Base-by-base conservation (phyloP, 2,329 filamentous ascomycete genomes). In the Ustulina deusta region DNA sequence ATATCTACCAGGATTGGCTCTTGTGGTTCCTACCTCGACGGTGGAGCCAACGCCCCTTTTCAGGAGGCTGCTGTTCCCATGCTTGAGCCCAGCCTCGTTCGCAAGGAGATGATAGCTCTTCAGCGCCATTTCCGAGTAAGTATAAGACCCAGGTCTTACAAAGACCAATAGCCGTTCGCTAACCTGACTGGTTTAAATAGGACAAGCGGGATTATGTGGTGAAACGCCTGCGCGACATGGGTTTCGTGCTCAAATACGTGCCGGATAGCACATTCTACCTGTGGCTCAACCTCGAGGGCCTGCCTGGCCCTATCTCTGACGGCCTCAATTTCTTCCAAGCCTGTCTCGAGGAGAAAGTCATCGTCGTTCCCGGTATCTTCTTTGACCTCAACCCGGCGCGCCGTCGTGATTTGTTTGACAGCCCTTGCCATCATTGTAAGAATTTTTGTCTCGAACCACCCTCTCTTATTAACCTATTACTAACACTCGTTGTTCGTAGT, bases 241-340 rank as follows among this genome's bases (percentile, higher is more conserved):
- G 95, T 36, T 97, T 98, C 85, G 85, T 87, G 74, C 91, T 97
- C 79, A 90, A 91, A 79, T 91, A 92, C 77, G 88, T 94, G 66
- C 95, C 95, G 0, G 92, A 97, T 81, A 93, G 91, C 69, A 98
- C 95, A 0, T 98, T 98, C 81, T 98, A 98, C 84, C 88, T 97
- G 74, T 97, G 87, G 87, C 81, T 89, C 68, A 87, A 86, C 81
- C 89, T 87, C 74, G 90, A 85, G 79, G 85, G 86, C 55, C 84
- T 96, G 2, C 93, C 95, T 0, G 86, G 87, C n/a, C 87, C 90
- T 69, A 97, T 98, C 79, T 91, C 92, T 67, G 95, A 98, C 78
- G 95, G 95, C 9, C 84, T 98, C 76, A 97, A 97, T 83, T 98
- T 98, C 87, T 97, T 98, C 89, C 90, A 96, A 79, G 94, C 94